phyloP scores from a whole-genome alignment of 1,284 basidiomycete genomes.

The Xanthoconium separans region DNA sequence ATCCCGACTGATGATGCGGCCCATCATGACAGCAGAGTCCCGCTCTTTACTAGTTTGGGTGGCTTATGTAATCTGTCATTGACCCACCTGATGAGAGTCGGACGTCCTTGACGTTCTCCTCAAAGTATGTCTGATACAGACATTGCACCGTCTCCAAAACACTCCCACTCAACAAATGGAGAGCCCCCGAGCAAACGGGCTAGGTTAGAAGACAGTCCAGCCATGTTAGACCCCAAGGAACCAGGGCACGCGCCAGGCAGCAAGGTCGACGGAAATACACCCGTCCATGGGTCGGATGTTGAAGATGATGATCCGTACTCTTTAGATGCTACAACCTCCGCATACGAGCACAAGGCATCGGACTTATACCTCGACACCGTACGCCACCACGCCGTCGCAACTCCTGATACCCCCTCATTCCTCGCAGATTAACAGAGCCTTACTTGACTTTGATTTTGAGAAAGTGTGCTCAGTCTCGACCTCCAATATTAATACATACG shows the following conservation, averaged over 20 bases:
- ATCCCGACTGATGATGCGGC: slow-evolving; percentile 14
- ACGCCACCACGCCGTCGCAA: slow-evolving; percentile 31
- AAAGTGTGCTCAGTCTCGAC: slow-evolving; percentile 96
- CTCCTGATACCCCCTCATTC: slow-evolving; percentile 20
- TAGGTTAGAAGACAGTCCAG: slow-evolving; percentile 30
- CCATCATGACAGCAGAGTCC: too few relatives aligned
- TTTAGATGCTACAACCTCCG: slow-evolving; percentile 35
- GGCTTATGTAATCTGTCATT: slow-evolving; percentile 24
- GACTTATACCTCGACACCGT: slow-evolving; percentile 98
- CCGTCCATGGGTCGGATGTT: slow-evolving; percentile 35
- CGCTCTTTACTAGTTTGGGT: too few relatives aligned
- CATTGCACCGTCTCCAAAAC: slow-evolving; percentile 8
- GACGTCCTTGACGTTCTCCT: background rate
- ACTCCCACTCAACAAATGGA: slow-evolving; percentile 9
- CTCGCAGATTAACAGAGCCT: slow-evolving; percentile 78
- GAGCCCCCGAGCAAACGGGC: slow-evolving; percentile 46
- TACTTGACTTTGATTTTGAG: slow-evolving; percentile 99
- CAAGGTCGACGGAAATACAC: slow-evolving; percentile 31
- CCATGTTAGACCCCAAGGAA: slow-evolving; percentile 16
- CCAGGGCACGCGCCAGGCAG: slow-evolving; percentile 12
- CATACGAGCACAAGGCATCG: slow-evolving; percentile 57
- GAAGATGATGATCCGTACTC: slow-evolving; percentile 55
- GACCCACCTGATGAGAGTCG: background rate
- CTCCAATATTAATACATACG: slow-evolving; percentile 97
- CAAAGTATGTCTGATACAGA: slow-evolving; percentile 18